Evolutionary conservation across 345 rosid genomes (phyloP).

Genomic region (Populus euphratica): DNA sequence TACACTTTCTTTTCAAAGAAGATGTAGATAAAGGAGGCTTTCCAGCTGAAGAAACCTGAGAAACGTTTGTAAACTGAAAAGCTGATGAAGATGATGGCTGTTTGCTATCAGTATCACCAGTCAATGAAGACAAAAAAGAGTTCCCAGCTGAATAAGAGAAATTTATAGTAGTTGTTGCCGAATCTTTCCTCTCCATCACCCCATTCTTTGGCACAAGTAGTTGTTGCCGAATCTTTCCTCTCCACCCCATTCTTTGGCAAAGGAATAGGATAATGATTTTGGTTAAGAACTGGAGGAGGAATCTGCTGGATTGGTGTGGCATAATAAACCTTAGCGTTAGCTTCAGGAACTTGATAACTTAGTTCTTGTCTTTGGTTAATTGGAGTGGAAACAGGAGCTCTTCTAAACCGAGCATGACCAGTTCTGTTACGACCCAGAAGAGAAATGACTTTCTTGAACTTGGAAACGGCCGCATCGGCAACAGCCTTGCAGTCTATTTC

Average conservation of each 20-base stretch:
- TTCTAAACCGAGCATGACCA: constrained; percentile 86
- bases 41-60: constrained; percentile 51
- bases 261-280: constrained; percentile 18
- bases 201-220: constrained; percentile 32
- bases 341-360: constrained; percentile 11
- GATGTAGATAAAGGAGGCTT: constrained; percentile 72
- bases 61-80: constrained; percentile 54
- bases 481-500: constrained; percentile 55
- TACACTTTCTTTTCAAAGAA: constrained; percentile 68
- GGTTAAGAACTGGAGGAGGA: constrained; percentile 26
- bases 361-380: constrained; percentile 13
- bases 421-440: constrained; percentile 62
- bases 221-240: constrained; percentile 48
- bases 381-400: constrained; percentile 37
- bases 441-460: constrained; percentile 69
- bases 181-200: constrained; percentile 45
- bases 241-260: constrained; percentile 28
- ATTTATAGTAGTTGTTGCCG: constrained; percentile 52
- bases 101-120: constrained; percentile 40
- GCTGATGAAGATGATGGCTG: constrained; percentile 48
- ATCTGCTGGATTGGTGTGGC: constrained; percentile 80
- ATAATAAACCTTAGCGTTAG: constrained; percentile 34
- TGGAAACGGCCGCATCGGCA: constrained; percentile 63
- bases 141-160: constrained; percentile 59
- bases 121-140: constrained; percentile 50